Percentiles rank a stretch among this genome's conserved stretches.
phyloP scores from a whole-genome alignment of 768 basidiomycete species.

The Russula foetens region DNA sequence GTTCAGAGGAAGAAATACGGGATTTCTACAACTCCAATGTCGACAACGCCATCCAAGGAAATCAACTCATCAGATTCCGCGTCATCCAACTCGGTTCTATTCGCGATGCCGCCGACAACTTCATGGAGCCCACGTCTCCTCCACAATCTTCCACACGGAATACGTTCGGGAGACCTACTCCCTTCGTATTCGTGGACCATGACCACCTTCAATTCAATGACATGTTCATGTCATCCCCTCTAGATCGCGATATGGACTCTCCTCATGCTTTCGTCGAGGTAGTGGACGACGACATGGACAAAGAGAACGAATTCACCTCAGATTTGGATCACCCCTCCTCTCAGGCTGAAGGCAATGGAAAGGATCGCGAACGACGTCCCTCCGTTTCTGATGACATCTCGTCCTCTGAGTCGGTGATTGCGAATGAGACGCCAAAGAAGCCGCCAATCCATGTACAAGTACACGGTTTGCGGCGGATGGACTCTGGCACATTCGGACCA shows the following conservation, averaged over 20 bases:
- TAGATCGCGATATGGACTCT: conserved; percentile 29
- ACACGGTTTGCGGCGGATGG: conserved; percentile 16
- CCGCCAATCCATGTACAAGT: conserved; percentile 53
- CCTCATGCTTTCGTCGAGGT: conserved; percentile 62
- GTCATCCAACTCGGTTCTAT: conserved; percentile 47
- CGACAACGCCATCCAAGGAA: conserved; percentile 8
- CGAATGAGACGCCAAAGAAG: conserved; percentile 40
- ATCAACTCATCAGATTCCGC: conserved; percentile 44
- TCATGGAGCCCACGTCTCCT: conserved; percentile 28
- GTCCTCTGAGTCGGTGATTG: conserved; percentile 35
- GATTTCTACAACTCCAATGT: conserved; percentile 47
- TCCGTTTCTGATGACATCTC: conserved; percentile 31
- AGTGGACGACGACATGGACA: conserved; percentile 35
- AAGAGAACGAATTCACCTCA: not conserved
- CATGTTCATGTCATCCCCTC: conserved; percentile 30
- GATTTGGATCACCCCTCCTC: conserved; percentile 4
- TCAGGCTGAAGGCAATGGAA: conserved; percentile 41
- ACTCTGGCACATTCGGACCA: conserved; percentile 18
- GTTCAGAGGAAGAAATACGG: conserved; percentile 67
- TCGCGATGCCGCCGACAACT: conserved; percentile 28
- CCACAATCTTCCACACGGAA: conserved; percentile 40
- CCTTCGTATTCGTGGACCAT: conserved; percentile 40
- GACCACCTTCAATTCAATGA: conserved; percentile 48
- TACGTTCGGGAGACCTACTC: conserved; percentile 47
- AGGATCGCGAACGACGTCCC: conserved; percentile 13